Evolutionary conservation across 176 grass and related monocot genomes (phyloP), one percentile per base, ranked within the genome.

Genomic region (Rhynchospora breviuscula): DNA sequence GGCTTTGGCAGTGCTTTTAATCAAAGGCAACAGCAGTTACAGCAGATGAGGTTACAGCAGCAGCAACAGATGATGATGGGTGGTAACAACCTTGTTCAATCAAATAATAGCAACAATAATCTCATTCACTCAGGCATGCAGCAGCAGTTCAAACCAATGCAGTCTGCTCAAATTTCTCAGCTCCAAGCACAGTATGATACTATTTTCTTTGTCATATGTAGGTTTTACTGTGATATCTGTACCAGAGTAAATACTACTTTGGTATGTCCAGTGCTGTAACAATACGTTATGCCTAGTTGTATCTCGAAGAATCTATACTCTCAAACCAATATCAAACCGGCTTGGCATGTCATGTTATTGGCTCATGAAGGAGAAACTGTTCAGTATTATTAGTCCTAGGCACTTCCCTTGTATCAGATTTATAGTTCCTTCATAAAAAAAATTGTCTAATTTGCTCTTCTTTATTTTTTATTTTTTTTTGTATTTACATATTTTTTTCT

Each of bases 71-170:
- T 85, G 45, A 88, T 88, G 59, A 46, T 78, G 1, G 64, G 6
- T 67, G 51, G 21, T 82, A 83, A 10, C 80, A 86, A 2, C 59
- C 85, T 14, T 85, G 70, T 11, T 63, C 73, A 77, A 23, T 31
- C 73, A 15, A 85, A 6, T 73, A 88, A 9, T 83, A 84, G 17
- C 59, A 83, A 31, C 59, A 89, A 59, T 81, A 87, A 18, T 89
- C 91, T 87, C 85, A 92, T 18, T 65, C 91, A 69, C 47, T 35
- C 43, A 80, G 88, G 87, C 51, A 85, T 59, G 80, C 83, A 79
- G 53, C 95, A 95, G 85, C 96, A 99, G 80, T 92, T 88, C 77
- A 91, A 86, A 86, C 93, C 89, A 82, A 80, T 87, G 69, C 33
- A 89, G 21, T 85, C 93, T 47, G 90, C 89, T 90, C 92, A 85